Base-by-base conservation (phyloP, 768 basidiomycete genomes). In the Cantharellus anzutake region DNA sequence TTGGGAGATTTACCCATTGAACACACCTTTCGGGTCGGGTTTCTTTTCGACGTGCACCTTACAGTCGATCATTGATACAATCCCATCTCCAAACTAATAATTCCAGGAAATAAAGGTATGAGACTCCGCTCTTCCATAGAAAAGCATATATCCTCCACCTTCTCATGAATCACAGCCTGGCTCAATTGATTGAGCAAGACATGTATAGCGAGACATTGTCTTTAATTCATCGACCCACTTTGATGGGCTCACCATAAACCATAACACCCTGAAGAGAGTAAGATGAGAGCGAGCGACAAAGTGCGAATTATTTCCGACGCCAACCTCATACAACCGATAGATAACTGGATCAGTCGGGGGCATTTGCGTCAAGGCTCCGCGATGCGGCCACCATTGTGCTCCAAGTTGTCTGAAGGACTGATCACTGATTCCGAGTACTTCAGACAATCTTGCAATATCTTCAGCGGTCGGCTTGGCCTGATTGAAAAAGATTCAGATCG, bases 241-340 rank as follows among this genome's bases (percentile, higher is more conserved):
- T 61, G 48, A 61, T 61, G 29, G 61, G 61, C 55, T 61, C 55
- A 3, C 61, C 61, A 41, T 61, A 61, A 42, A 61, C 61, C 58
- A 61, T 51, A 37, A 61, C 50, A 11, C 61, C 61, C 61, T 61
- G 50, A 59, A 48, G 14, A 20, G 29, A 20, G 5, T 20, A 40
- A 37, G 35, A 61, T 42, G 44, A 61, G 56, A 44, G 35, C 41
- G 29, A 61, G 48, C 41, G 5, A 40, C 51, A 37, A 61, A 16
- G 34, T n/a, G 20, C 34, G 57, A 51, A 59, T 41, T 48, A 48
- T 48, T 29, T 29, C 20, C 20, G 20, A 40, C 41, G 3, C 56
- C 34, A 41, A 61, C 61, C 64, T 67, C 66, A 58, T 67, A 67
- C 5, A 67, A 58, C 3, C 66, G 59, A 61, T 67, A 67, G 16